Evolutionary conservation across 805 yeast genomes (phyloP), one percentile per base, ranked within the genome.

Genomic region (Pachysolen tannophilus): DNA sequence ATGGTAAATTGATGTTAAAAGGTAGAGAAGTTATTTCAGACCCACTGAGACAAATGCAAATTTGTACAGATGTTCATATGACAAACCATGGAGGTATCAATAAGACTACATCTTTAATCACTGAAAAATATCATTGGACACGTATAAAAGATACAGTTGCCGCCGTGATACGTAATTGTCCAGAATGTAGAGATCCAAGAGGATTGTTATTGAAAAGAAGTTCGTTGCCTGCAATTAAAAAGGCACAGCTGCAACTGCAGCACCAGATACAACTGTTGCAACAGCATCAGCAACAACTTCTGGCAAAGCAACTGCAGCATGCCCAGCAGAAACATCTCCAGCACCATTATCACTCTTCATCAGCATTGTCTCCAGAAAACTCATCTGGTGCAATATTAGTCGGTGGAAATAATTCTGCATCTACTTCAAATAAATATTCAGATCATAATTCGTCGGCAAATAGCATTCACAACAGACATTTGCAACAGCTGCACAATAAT

Each of bases 61-160:
- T 90, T 20, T 84, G 88, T 23, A 67, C 75, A 7, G 81, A 78
- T 29, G 60, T 75, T 15, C 98, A 90, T 53, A 52, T 68, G 43
- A 56, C 68, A 15, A 72, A 69, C 30, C 98, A 90, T 52, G 79
- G 79, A 9, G 97, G 97, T 8, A 86, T 90, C 43, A 90, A 90
- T 59, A 84, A 80, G 49, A 79, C 94, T 2, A 87, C 96, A 0
- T 62, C 90, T 0, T 60, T 71, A 13, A 73, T 92, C 13, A 73
- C 88, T 2, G 92, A 82, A 42, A 72, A 73, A 45, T 90, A 82
- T 47, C 94, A 86, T 55, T 90, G 97, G 97, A 74, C 86, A 2
- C 72, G 94, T 34, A 82, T 90, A 43, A 88, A 92, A 56, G 86
- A 76, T 38, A 85, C 95, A 0, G 96, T 84, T 1, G 78, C 82